Base-by-base conservation (phyloP, 1,284 basidiomycete species). In the Trametes hirsuta region DNA sequence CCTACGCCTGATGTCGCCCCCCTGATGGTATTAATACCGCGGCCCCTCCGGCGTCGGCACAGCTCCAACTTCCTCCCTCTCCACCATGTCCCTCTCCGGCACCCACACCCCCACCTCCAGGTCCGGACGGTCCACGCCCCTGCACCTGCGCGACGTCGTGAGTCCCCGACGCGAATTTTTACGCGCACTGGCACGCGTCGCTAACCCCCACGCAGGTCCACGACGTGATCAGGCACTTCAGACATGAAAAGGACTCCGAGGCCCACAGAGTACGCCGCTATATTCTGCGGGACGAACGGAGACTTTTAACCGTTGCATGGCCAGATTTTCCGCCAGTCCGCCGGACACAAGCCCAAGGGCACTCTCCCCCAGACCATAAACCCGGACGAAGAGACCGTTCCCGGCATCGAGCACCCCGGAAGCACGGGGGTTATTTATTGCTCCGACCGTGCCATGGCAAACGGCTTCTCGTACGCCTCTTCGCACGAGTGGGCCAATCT, bases 401-500 rank as follows among this genome's bases (percentile, higher is more conserved):
- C 91, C 6, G 93, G 92, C 46, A 91, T 94, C 66, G 82, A 87
- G 70, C 90, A 92, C 70, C 90, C 90, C 11, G 81, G 89, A 47
- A 87, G 84, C 70, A 90, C 88, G 14, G 88, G 88, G 59, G 90
- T 87, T 68, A 95, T 96, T 71, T 95, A 95, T 74, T 95, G 91
- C 75, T 94, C 90, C 5, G 93, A 93, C 72, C 86, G 89, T 64
- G 91, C 91, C 30, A 92, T 93, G 80, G 93, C 93, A 12, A 95
- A 95, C 72, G 94, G 94, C 15, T 95, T 93, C 79, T 88, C 79
- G 66, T 92, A 92, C 70, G 84, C 87, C 55, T 79, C 81, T 68
- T 85, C 85, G 35, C 88, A 91, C 68, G 87, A 90, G 63, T 95
- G 94, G 94, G 84, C 91, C 4, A 94, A 95, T 71, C 76, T 88